Evolutionary conservation across 1,139 yeast genomes (phyloP).

Genomic region (Candida neerlandica): DNA sequence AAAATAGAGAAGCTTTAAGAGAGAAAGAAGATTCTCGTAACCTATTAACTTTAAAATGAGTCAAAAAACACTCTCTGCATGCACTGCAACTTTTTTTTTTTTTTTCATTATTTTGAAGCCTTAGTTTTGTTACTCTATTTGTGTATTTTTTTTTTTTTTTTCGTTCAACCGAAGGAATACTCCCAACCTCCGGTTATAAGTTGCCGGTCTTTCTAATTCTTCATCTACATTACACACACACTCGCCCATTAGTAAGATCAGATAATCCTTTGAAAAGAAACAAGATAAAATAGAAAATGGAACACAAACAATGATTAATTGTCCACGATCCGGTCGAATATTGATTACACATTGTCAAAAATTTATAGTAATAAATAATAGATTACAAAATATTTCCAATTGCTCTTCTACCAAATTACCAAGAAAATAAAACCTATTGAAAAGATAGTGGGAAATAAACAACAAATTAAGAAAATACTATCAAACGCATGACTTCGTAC

Average conservation of each 20-base stretch:
- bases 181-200: not conserved
- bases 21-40: not conserved
- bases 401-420: too few relatives aligned
- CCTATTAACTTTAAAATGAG: not conserved
- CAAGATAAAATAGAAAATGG: not conserved
- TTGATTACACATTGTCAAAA: not conserved
- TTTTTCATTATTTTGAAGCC: not conserved
- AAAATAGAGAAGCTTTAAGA: not conserved
- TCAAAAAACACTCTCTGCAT: not conserved
- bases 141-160: not conserved
- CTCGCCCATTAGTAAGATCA: slow-evolving; percentile 1
- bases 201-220: not conserved
- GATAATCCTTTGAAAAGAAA: not conserved
- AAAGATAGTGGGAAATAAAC: too few relatives aligned
- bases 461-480: not conserved
- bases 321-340: too few relatives aligned
- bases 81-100: not conserved
- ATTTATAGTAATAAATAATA: too few relatives aligned
- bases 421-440: too few relatives aligned
- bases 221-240: not conserved
- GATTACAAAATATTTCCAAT: too few relatives aligned
- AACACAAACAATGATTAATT: not conserved
- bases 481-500: not conserved
- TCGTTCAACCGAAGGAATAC: not conserved
- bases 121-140: not conserved